Evolutionary conservation across 208 protist species (phyloP).

Genomic region (Jaenimonas drosophilae): DNA sequence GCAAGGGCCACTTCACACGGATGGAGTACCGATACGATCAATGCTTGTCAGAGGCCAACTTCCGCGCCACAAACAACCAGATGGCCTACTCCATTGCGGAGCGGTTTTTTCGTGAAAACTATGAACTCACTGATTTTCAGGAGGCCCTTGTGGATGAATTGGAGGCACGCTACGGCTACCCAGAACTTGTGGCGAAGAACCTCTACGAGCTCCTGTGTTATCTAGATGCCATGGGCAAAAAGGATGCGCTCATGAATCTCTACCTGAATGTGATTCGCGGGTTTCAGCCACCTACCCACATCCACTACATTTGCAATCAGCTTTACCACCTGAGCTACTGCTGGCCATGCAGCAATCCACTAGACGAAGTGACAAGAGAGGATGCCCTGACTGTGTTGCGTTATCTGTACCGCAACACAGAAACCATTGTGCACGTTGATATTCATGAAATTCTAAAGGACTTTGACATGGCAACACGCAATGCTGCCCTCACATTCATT

Average conservation of each 20-base stretch:
- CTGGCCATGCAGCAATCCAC: constrained; percentile 71
- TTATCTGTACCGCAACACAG: constrained; percentile 64
- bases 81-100: constrained; percentile 57
- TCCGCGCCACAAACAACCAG: constrained; percentile 53
- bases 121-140: constrained; percentile 80
- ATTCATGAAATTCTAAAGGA: constrained; percentile 51
- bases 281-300: constrained; percentile 66
- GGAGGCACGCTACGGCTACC: constrained; percentile 73
- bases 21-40: constrained; percentile 68
- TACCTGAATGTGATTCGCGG: constrained; percentile 79
- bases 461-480: constrained; percentile 71
- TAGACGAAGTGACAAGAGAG: constrained; percentile 34
- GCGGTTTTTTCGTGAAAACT: constrained; percentile 73
- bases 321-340: constrained; percentile 75
- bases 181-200: constrained; percentile 81
- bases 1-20: constrained; percentile 65
- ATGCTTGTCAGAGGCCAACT: constrained; percentile 42
- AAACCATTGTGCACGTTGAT: constrained; percentile 39
- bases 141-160: constrained; percentile 78
- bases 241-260: constrained; percentile 39
- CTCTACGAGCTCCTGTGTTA: constrained; percentile 87
- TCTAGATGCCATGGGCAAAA: constrained; percentile 51
- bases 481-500: constrained; percentile 55
- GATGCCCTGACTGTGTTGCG: constrained; percentile 67
- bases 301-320: constrained; percentile 78